Evolutionary conservation across 306 rosid species (phyloP), one percentile per base, ranked within the genome.

Genomic region (Gastrolobium bilobum): DNA sequence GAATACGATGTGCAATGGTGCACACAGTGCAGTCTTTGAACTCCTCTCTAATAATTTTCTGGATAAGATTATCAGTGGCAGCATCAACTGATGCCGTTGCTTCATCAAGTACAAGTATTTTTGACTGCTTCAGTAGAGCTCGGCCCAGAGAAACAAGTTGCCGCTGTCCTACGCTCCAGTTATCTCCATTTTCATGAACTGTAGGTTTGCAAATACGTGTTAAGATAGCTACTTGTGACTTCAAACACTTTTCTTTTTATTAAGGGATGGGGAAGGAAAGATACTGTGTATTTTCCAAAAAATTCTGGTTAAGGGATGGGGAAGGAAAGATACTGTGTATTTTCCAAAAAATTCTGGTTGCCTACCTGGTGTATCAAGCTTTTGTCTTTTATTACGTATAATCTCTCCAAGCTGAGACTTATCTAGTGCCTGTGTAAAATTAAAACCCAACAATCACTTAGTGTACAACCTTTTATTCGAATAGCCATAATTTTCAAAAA

Each of bases 151-250:
- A 85, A 71, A 95, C 97, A 59, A 95, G 99, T 80, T 95, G 99
- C 57, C 99, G 88, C 86, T 95, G 99, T 46, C 99, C 99, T 64
- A 93, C 98, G 73, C 99, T 95, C 99, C 99, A 95, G 64, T 95
- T 95, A 79, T 95, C 99, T 79, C 99, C 99, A 95, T 91, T 95
- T 85, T 96, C 99, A n/a, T 93, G 85, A 79, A 96, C 99, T 96
- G 94, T 72, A 80, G 53, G 64, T 81, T 83, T 40, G 76, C 71
- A 61, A 58, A 53, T 20, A 54, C 30, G 31, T 20, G 35, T 73
- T 85, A 78, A 38, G 60, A 76, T 74, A 58, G 10, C 61, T 48
- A 52, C 64, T 61, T 64, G 34, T 52, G 59, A 60, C 51, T 54
- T 43, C 75, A 68, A 61, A 60, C 66, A 59, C 26, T 73, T 38